Percentiles rank a stretch among this genome's conserved stretches.
phyloP scores from a whole-genome alignment of 805 yeast species.

The Komagataella mondaviorum region DNA sequence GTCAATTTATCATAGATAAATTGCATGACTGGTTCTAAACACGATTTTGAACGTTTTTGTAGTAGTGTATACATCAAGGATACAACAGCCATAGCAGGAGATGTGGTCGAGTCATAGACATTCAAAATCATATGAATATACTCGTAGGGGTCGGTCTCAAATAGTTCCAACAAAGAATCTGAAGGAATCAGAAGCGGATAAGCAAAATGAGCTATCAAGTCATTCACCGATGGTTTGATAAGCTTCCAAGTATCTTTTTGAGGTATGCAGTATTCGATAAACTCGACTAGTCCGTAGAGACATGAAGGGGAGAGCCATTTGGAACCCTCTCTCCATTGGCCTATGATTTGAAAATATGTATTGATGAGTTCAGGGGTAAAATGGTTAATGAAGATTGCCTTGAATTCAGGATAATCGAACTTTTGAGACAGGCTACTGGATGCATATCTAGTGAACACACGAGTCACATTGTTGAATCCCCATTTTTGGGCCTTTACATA shows the following conservation, averaged over 20 bases:
- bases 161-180: slow-evolving; percentile 57
- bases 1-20: slow-evolving; percentile 42
- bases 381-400: slow-evolving; percentile 33
- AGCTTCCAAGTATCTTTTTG: slow-evolving; percentile 53
- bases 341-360: slow-evolving; percentile 52
- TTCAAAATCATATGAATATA: slow-evolving; percentile 72
- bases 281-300: slow-evolving; percentile 50
- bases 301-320: slow-evolving; percentile 62
- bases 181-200: slow-evolving; percentile 71
- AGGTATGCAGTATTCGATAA: slow-evolving; percentile 46
- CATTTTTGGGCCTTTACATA: slow-evolving; percentile 80
- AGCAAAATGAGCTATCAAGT: slow-evolving; percentile 56
- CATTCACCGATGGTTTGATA: slow-evolving; percentile 54
- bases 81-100: slow-evolving; percentile 74
- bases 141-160: slow-evolving; percentile 84
- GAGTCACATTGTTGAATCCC: slow-evolving; percentile 68
- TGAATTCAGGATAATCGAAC: slow-evolving; percentile 49
- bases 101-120: slow-evolving; percentile 40
- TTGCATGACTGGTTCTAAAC: slow-evolving; percentile 46
- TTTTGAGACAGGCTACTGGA: slow-evolving; percentile 30
- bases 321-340: slow-evolving; percentile 52
- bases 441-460: slow-evolving; percentile 63
- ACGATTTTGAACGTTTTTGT: slow-evolving; percentile 45
- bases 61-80: slow-evolving; percentile 62
- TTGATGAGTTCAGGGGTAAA: slow-evolving; percentile 65